Evolutionary conservation across 805 yeast genomes (phyloP).

Genomic region (Danielia oregonensis): DNA sequence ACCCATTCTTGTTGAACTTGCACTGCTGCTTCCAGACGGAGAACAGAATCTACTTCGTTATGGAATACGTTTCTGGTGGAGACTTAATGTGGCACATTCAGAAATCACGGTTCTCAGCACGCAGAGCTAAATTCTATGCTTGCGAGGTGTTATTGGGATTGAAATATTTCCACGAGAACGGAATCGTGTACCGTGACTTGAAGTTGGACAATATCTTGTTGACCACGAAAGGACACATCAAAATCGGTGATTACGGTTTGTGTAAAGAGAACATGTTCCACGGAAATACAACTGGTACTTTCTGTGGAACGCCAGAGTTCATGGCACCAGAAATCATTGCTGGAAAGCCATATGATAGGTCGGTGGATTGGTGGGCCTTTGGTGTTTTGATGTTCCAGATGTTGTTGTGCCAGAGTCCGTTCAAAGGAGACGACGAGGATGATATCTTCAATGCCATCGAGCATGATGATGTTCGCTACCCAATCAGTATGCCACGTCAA

Average conservation of each 20-base stretch:
- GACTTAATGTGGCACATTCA: conserved; percentile 99
- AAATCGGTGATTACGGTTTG: conserved; percentile 94
- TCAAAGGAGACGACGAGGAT: conserved; percentile 95
- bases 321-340: conserved; percentile 98
- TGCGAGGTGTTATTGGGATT: conserved; percentile 91
- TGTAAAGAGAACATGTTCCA: conserved; percentile 92
- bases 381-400: conserved; percentile 95
- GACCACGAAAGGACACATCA: conserved; percentile 89
- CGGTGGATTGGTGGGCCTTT: conserved; percentile 99
- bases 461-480: conserved; percentile 94
- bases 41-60: conserved; percentile 93
- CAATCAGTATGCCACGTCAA: conserved; percentile 95
- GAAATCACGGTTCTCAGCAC: conserved; percentile 80
- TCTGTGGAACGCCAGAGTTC: conserved; percentile 98
- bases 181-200: conserved; percentile 93
- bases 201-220: conserved; percentile 90
- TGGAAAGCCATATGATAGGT: conserved; percentile 87
- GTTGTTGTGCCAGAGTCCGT: conserved; percentile 95
- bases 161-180: conserved; percentile 91
- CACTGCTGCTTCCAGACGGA: conserved; percentile 98
- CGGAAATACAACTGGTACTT: conserved; percentile 84
- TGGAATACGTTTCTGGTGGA: conserved; percentile 98
- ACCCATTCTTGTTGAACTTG: conserved; percentile 87
- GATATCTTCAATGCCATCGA: conserved; percentile 95
- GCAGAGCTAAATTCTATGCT: conserved; percentile 95